Evolutionary conservation across 495 filamentous ascomycete genomes (phyloP), one percentile per base, ranked within the genome.

Genomic region (Penicillium maclennaniae): DNA sequence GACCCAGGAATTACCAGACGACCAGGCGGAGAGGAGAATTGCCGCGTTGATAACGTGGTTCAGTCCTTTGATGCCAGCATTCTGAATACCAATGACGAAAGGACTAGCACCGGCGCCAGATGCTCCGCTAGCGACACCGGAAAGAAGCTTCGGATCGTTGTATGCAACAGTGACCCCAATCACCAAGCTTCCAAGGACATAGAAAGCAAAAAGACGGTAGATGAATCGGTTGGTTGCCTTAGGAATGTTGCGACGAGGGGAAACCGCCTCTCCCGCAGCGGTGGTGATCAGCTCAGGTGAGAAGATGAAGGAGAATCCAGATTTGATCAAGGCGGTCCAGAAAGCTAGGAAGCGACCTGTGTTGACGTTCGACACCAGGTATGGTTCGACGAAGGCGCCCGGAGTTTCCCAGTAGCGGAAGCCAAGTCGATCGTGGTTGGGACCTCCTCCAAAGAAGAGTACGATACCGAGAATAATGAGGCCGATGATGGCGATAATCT

Each of bases 151-250:
- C 5, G 52, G 34, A 52, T 89, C 80, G 31, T 80, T 73, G 55
- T 70, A 71, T 15, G 74, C 74, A 15, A 80, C 70, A 9, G 74
- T 70, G 4, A 84, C 70, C 27, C 81, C 81, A 49, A 84, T 82
- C 1, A 75, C 74, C 39, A 85, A 67, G 19, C 72, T 71, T 2
- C 77, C 78, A 7, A 82, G 53, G 38, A 78, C 63, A 65, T 93
- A 95, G 70, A 95, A 95, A 66, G 91, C 79, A 51, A 86, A 67
- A 53, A 96, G 87, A 58, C 89, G 87, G 77, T 87, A 90, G 69
- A 95, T 91, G 48, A 89, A 88, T 44, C 89, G 83, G 45, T 84
- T 86, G 12, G 85, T 84, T 9, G 91, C 91, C 59, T 81, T 80
- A 40, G 90, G 90, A 47, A 95, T 85, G 40, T 87, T 86, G 61